phyloP scores from a whole-genome alignment of 2,329 filamentous ascomycete species.

The Cryphonectria carpinicola region DNA sequence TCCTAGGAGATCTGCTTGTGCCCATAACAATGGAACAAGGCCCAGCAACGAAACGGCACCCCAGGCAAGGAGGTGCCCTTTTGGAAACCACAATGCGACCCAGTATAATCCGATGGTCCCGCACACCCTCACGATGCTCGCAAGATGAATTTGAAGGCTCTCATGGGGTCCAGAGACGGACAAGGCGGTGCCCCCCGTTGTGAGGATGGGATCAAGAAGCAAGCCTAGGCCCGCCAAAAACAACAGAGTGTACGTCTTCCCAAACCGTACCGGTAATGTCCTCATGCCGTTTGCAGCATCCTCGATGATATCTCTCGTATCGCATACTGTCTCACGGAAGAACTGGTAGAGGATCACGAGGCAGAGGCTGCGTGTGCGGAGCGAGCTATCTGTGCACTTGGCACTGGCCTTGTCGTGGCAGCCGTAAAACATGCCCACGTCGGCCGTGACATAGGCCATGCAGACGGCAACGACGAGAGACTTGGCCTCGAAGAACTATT shows the following conservation, averaged over 20 bases:
- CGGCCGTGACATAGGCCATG: slow-evolving; percentile 6
- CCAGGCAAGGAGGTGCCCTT: not conserved
- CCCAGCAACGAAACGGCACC: not conserved
- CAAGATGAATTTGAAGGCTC: not conserved
- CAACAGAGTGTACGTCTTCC: slow-evolving; percentile 10
- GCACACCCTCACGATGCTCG: not conserved
- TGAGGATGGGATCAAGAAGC: not conserved
- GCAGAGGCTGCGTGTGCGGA: slow-evolving; percentile 25
- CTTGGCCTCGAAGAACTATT: slow-evolving; percentile 3
- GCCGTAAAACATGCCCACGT: slow-evolving; percentile 6
- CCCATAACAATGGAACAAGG: not conserved
- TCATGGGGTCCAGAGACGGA: too few species aligned
- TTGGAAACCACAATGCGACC: not conserved
- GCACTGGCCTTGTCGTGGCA: not conserved
- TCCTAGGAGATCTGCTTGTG: not conserved
- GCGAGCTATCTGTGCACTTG: slow-evolving; percentile 12
- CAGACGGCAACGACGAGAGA: slow-evolving; percentile 10
- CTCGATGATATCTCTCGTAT: slow-evolving; percentile 25
- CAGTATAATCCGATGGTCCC: not conserved
- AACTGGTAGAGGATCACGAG: slow-evolving; percentile 27
- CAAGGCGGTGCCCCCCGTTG: not conserved
- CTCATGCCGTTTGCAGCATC: slow-evolving; percentile 22
- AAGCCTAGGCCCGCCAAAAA: not conserved
- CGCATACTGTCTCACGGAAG: slow-evolving; percentile 27
- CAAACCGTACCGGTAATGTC: slow-evolving; percentile 20